Evolutionary conservation across 805 yeast genomes (phyloP).

Genomic region (Jamesozyma gamospora): DNA sequence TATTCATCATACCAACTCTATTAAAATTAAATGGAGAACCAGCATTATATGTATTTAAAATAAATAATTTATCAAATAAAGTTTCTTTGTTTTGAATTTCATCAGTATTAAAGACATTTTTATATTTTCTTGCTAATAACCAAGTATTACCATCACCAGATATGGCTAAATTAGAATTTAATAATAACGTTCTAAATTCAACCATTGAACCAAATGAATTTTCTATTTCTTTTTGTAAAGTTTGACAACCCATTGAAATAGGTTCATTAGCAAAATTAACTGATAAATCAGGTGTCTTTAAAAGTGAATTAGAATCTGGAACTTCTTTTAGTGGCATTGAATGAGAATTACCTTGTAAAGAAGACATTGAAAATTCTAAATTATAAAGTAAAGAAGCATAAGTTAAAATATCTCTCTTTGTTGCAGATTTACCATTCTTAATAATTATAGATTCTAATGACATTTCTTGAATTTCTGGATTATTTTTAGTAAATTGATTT

Average conservation of each 20-base stretch:
- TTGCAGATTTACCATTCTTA: conserved; percentile 22
- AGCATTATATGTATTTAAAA: conserved; percentile 79
- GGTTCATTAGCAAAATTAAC: conserved; percentile 21
- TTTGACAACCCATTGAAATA: not conserved
- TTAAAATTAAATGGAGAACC: conserved; percentile 70
- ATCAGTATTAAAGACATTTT: conserved; percentile 3
- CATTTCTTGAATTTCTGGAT: conserved; percentile 15
- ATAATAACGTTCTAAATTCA: conserved; percentile 62
- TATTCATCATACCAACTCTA: conserved; percentile 28
- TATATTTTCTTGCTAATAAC: conserved; percentile 52
- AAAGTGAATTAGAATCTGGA: conserved; percentile 18
- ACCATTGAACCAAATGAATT: conserved; percentile 62
- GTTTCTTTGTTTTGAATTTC: conserved; percentile 9
- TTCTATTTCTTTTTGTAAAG: conserved; percentile 3
- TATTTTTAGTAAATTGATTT: conserved; percentile 26
- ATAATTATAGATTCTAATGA: conserved; percentile 19
- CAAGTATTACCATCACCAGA: conserved; percentile 90
- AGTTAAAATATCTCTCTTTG: conserved; percentile 28
- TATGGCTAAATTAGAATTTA: conserved; percentile 58
- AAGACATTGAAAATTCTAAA: conserved; percentile 30
- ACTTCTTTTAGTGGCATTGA: conserved; percentile 6
- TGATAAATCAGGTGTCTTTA: conserved; percentile 36
- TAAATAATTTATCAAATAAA: conserved; percentile 42
- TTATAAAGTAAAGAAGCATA: conserved; percentile 34
- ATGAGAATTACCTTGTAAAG: conserved; percentile 21